A percentile compares a stretch with the other conserved stretches of the same genome.
These are phyloP conservation scores for Lactifluus hygrophoroides DNA, from an alignment of 768 basidiomycete species.

Conservation along the genomic window DNA sequence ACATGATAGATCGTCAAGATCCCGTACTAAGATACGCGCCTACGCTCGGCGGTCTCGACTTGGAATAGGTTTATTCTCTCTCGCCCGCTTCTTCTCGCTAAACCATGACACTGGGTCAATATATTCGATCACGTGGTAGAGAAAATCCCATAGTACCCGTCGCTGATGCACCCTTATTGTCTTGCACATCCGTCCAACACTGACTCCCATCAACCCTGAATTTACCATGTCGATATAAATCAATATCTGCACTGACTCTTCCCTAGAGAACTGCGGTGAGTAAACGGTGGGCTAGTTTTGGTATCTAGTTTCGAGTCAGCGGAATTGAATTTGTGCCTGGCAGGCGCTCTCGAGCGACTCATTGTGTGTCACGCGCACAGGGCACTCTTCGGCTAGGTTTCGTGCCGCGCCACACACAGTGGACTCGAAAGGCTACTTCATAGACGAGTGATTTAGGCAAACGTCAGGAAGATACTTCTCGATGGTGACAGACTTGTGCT, in stretches of 20 bases:
- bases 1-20: background rate
- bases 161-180: background rate
- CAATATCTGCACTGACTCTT: too few species aligned
- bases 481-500: background rate
- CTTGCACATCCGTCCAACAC: background rate
- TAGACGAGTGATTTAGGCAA: background rate
- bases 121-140: background rate
- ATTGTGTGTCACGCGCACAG: background rate
- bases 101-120: background rate
- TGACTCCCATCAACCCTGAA: background rate
- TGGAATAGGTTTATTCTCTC: background rate
- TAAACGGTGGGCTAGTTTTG: background rate
- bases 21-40: background rate
- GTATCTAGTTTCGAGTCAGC: background rate
- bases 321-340: slow-evolving; percentile 6
- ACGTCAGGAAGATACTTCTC: background rate
- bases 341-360: background rate
- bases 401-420: background rate
- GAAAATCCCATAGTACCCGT: background rate
- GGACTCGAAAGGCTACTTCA: background rate
- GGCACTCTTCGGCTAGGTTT: background rate
- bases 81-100: background rate
- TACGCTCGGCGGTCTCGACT: background rate
- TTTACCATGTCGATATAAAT: too few species aligned
- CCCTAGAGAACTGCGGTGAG: background rate